Conservation (phyloP, 805 yeast species). For the Wickerhamiella bombiphila region DNA sequence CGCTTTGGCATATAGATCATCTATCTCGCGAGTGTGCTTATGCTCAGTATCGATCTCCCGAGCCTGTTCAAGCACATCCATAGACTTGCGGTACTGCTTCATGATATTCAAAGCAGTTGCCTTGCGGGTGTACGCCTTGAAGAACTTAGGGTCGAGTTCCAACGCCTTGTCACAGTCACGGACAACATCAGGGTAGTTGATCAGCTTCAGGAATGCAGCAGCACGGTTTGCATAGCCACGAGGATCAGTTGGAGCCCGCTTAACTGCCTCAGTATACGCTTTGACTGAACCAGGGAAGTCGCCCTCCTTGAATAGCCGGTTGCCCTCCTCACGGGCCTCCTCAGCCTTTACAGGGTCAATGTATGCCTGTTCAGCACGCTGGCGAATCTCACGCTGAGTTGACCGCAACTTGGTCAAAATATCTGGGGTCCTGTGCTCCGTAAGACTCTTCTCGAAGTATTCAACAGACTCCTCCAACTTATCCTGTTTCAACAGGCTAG, state of each 20-base stretch:
- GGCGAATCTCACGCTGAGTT: slow-evolving; percentile 74
- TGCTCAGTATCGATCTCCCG: slow-evolving; percentile 55
- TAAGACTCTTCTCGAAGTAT: slow-evolving; percentile 74
- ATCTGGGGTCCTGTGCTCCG: slow-evolving; percentile 95
- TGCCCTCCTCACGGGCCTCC: slow-evolving; percentile 87
- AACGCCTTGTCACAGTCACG: slow-evolving; percentile 85
- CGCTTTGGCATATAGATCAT: slow-evolving; percentile 66
- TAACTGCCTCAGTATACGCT: slow-evolving; percentile 88
- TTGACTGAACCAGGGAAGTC: slow-evolving; percentile 96
- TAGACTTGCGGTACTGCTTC: slow-evolving; percentile 68
- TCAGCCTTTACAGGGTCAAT: slow-evolving; percentile 87
- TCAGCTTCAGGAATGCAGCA: slow-evolving; percentile 83
- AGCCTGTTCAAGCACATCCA: slow-evolving; percentile 69
- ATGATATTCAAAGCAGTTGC: slow-evolving; percentile 87
- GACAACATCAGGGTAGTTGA: slow-evolving; percentile 96
- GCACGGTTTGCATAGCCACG: slow-evolving; percentile 97
- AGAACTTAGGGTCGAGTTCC: slow-evolving; percentile 69
- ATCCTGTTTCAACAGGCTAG: slow-evolving; percentile 57
- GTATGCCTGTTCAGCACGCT: slow-evolving; percentile 60
- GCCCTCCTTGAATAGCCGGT: slow-evolving; percentile 70
- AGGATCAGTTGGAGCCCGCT: slow-evolving; percentile 93
- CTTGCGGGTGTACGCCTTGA: slow-evolving; percentile 93
- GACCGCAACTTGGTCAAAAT: slow-evolving; percentile 74
- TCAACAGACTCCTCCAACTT: slow-evolving; percentile 62
- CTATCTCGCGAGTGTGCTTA: slow-evolving; percentile 59